These are phyloP conservation scores for Radiomyces spectabilis DNA, from an alignment of 192 early-diverging fungal species.

Conservation along the genomic window DNA sequence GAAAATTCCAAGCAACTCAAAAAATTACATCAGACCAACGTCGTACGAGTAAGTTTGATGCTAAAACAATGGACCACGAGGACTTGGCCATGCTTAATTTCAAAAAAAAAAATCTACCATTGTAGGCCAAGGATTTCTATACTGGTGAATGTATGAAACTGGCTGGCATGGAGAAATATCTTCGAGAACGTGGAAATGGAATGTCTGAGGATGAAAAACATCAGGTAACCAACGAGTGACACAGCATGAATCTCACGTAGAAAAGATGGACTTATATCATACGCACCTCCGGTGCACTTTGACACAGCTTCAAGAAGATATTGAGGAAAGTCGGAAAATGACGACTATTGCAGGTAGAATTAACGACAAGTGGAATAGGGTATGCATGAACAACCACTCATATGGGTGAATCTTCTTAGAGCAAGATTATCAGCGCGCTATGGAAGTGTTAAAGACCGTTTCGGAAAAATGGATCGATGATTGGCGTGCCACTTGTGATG, in stretches of 20 bases:
- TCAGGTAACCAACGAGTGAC: no score
- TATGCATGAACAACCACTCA: background rate
- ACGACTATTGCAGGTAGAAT: constrained; percentile 5
- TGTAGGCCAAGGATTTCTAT: constrained; percentile 12
- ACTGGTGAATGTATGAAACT: constrained; percentile 2
- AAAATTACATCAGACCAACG: background rate
- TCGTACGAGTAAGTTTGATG: background rate
- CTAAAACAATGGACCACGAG: no score
- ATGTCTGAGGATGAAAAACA: no score
- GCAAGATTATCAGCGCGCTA: constrained; percentile 37
- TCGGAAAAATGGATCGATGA: constrained; percentile 43
- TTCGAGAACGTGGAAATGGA: no score
- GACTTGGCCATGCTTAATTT: background rate
- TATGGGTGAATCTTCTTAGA: constrained; percentile 19
- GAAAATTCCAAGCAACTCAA: background rate
- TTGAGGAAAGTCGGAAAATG: constrained; percentile 13
- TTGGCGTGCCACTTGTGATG: constrained; percentile 41
- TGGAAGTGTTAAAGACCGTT: constrained; percentile 24
- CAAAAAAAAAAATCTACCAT: background rate
- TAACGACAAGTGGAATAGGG: background rate
- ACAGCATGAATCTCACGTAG: no score
- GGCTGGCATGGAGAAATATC: background rate
- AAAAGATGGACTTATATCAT: no score
- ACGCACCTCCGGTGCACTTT: no score
- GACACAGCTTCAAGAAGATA: constrained; percentile 16